These are phyloP conservation scores for Claviceps spartinae DNA, from an alignment of 2,329 filamentous ascomycete genomes.

Conservation along the genomic window DNA sequence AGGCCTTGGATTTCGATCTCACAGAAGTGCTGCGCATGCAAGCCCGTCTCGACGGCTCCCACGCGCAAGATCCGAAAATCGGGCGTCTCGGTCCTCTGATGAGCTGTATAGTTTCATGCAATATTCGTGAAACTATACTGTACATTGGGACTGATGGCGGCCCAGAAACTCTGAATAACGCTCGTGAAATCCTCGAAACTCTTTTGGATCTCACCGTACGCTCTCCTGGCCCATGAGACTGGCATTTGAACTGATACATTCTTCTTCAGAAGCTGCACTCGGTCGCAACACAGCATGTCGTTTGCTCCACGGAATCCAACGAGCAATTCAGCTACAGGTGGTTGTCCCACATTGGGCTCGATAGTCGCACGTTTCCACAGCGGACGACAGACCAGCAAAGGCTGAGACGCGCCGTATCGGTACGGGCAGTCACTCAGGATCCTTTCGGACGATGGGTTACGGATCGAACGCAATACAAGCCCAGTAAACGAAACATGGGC, in stretches of 20 bases:
- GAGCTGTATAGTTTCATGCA: constrained; percentile 11
- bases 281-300: constrained; percentile 10
- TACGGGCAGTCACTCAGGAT: constrained; percentile 2
- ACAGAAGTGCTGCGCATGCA: not conserved
- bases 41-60: not conserved
- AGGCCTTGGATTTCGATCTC: not conserved
- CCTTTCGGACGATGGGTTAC: not conserved
- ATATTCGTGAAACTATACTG: constrained; percentile 13
- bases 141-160: constrained; percentile 15
- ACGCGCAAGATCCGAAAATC: not conserved
- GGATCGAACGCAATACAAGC: constrained; percentile 7
- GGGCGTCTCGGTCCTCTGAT: not conserved
- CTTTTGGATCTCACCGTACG: constrained; percentile 8
- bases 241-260: not conserved
- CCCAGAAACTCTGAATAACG: constrained; percentile 5
- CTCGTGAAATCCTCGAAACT: constrained; percentile 8
- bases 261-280: constrained; percentile 6
- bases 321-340: constrained; percentile 12
- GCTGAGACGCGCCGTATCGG: constrained; percentile 8
- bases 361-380: constrained; percentile 12
- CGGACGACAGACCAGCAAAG: not conserved
- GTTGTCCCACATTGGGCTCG: constrained; percentile 15
- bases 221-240: not conserved
- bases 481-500: not conserved
- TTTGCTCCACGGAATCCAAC: constrained; percentile 9